These are phyloP conservation scores for Sclerospora graminicola DNA, from an alignment of 352 stramenopile genomes.

Conservation along the genomic window DNA sequence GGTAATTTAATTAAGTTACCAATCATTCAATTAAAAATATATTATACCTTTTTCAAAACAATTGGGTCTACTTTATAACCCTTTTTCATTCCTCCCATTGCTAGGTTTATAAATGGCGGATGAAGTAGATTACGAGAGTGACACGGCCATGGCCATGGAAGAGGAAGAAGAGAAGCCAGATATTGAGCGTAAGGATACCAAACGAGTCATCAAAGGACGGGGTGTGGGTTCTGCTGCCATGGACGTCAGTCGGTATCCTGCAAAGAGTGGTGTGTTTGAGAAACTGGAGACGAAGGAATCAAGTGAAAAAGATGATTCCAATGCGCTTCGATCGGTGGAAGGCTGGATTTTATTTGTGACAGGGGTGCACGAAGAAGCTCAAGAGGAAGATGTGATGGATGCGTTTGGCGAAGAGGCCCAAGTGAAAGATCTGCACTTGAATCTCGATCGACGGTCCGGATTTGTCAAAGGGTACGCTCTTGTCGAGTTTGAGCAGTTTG, in stretches of 20 bases:
- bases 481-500: conserved; percentile 89
- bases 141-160: conserved; percentile 75
- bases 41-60: neutral
- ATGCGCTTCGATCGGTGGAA: conserved; percentile 83
- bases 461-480: conserved; percentile 95
- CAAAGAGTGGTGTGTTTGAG: conserved; percentile 70
- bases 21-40: no score
- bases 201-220: conserved; percentile 59
- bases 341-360: conserved; percentile 96
- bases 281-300: conserved; percentile 30
- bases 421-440: conserved; percentile 94
- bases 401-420: conserved; percentile 91
- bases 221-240: conserved; percentile 54
- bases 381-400: conserved; percentile 95
- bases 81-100: neutral
- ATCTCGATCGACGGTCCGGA: conserved; percentile 90
- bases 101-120: no score
- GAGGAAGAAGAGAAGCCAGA: conserved; percentile 50
- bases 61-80: neutral
- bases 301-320: conserved; percentile 27
- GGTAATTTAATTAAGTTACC: no score
- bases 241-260: conserved; percentile 61
- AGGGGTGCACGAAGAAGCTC: conserved; percentile 92
- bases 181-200: conserved; percentile 7
- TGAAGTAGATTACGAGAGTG: conserved; percentile 82